Percentiles rank a stretch among this genome's conserved stretches.
These are phyloP conservation scores for Naganishia sp. DNA, from an alignment of 1,284 basidiomycete species.

Conservation along the genomic window DNA sequence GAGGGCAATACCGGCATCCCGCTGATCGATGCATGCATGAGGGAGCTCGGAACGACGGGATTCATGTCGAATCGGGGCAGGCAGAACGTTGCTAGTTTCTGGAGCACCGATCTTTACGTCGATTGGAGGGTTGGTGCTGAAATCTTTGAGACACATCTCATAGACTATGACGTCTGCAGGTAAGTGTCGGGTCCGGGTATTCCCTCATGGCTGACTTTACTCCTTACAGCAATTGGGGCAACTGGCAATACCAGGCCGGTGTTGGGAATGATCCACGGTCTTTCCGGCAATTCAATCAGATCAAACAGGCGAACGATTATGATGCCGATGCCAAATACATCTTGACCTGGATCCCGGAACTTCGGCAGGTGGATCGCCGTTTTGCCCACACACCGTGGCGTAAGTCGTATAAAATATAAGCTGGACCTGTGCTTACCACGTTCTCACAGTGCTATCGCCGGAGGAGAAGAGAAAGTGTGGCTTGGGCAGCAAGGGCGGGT, in stretches of 20 bases:
- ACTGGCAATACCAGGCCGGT: constrained; percentile 57
- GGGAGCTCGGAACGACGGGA: constrained; percentile 58
- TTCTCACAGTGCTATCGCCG: constrained; percentile 5
- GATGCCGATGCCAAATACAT: constrained; percentile 58
- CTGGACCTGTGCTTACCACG: neutral
- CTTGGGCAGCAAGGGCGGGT: constrained; percentile 30
- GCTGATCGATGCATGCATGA: constrained; percentile 61
- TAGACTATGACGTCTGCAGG: constrained; percentile 56
- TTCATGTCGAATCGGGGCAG: constrained; percentile 62
- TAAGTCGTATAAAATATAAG: constrained; percentile 32
- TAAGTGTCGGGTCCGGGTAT: constrained; percentile 33
- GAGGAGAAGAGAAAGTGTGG: constrained; percentile 24
- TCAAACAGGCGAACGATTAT: constrained; percentile 62
- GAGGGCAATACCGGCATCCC: constrained; percentile 60
- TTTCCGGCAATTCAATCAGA: constrained; percentile 60
- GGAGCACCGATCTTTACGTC: constrained; percentile 58
- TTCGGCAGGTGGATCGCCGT: constrained; percentile 48
- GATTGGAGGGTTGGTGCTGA: constrained; percentile 63
- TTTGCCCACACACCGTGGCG: constrained; percentile 48
- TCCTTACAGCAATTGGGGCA: constrained; percentile 52
- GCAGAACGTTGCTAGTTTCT: constrained; percentile 62
- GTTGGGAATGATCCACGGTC: constrained; percentile 62
- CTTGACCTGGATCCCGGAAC: constrained; percentile 57
- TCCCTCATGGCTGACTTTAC: neutral
- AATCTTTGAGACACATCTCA: constrained; percentile 57